Evolutionary conservation across 805 yeast species (phyloP).

Genomic region (Candida verbasci): DNA sequence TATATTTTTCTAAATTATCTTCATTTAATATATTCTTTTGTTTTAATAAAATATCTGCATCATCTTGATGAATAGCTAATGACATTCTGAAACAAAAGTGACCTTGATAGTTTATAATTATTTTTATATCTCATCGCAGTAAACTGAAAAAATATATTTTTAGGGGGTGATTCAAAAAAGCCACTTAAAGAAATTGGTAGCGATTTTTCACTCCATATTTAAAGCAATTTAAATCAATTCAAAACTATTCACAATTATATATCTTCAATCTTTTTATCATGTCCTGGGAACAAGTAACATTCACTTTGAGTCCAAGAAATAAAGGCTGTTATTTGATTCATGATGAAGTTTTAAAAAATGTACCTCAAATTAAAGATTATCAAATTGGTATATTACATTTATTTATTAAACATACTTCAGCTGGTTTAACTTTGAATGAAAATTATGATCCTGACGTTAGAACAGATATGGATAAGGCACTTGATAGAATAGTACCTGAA

Average conservation of each 20-base stretch:
- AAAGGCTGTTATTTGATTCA: slow-evolving; percentile 72
- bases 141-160: background rate
- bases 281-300: slow-evolving; percentile 58
- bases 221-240: background rate
- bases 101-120: too few species aligned
- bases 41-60: slow-evolving; percentile 65
- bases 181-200: background rate
- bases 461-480: slow-evolving; percentile 57
- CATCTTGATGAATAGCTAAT: slow-evolving; percentile 70
- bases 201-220: background rate
- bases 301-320: slow-evolving; percentile 51
- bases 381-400: slow-evolving; percentile 62
- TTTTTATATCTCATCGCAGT: slow-evolving; percentile 7
- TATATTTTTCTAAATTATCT: slow-evolving; percentile 69
- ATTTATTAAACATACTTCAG: slow-evolving; percentile 76
- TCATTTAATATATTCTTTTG: slow-evolving; percentile 66
- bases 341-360: slow-evolving; percentile 50
- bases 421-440: slow-evolving; percentile 72
- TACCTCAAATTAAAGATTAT: slow-evolving; percentile 59
- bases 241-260: too few species aligned
- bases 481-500: slow-evolving; percentile 69
- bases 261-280: too few species aligned
- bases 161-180: background rate
- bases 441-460: slow-evolving; percentile 80
- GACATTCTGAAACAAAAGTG: slow-evolving; percentile 63